Evolutionary conservation across 2,329 filamentous ascomycete genomes (phyloP), one percentile per base, ranked within the genome.

Genomic region (Hortaea werneckii): DNA sequence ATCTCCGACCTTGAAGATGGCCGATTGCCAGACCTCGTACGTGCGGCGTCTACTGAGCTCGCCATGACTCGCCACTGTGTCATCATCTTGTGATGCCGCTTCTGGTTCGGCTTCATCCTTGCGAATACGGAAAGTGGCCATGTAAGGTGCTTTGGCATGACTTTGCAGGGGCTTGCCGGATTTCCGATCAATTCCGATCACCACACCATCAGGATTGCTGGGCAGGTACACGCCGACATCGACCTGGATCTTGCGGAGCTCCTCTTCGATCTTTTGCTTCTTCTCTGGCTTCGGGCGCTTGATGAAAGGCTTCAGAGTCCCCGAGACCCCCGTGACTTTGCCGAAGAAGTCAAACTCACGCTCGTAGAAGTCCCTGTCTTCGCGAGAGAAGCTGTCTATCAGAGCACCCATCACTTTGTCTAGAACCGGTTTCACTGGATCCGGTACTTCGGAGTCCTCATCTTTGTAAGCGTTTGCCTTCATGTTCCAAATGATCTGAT

Each of bases 401-500:
- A 99, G 80, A 56, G 83, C 83, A 28, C 77, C 75, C 80, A 87
- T 94, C 54, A 98, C 92, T 45, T 81, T 80, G 67, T 98, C 94
- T 3, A 99, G 77, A 0, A 84, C 92, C 2, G 92, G 90, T 63
- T 99, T 98, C 60, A 95, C 85, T 3, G 81, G 78, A 65, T 98
- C 92, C 13, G 92, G 89, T 76, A 94, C 78, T 57, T 84, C 80
- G 10, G 84, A 89, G 55, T 95, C 87, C 58, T 98, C 90, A 54
- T 98, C 94, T 65, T 95, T 98, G 75, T 86, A 98, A 1, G 89
- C 86, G 65, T 98, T 99, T 29, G 92, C 92, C 65, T 96, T 98
- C 84, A 99, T 98, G 64, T 98, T 99, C 92, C 94, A 99, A 62
- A 99, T 98, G 55, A 98, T 96, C 60, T 99, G 92, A 65, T 99